Evolutionary conservation across 352 stramenopile genomes (phyloP).

Genomic region (Blastocystis sp.): DNA sequence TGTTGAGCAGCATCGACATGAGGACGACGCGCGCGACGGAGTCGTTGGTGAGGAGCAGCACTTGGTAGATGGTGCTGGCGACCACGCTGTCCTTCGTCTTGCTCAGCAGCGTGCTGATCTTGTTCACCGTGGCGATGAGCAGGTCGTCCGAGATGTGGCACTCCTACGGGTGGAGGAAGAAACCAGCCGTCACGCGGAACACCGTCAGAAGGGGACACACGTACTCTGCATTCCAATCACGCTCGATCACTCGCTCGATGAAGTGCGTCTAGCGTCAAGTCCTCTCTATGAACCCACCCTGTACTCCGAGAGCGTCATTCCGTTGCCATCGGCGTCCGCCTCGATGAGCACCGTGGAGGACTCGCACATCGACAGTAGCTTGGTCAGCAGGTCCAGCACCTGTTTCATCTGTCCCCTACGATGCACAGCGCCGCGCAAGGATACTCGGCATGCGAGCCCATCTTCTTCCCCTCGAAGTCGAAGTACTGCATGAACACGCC

Average conservation of each 20-base stretch:
- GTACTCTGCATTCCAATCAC: slow-evolving; percentile 46
- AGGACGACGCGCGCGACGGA: slow-evolving; percentile 32
- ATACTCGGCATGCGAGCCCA: neutral
- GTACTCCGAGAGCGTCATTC: neutral
- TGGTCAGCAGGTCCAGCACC: slow-evolving; percentile 40
- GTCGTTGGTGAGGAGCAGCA: slow-evolving; percentile 52
- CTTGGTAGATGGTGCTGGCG: slow-evolving; percentile 29
- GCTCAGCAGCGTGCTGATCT: neutral
- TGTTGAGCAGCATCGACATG: slow-evolving; percentile 29
- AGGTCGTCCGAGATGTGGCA: slow-evolving; percentile 16
- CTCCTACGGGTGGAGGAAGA: neutral
- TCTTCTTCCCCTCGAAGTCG: slow-evolving; percentile 54
- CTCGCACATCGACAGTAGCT: slow-evolving; percentile 24
- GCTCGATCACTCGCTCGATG: slow-evolving; percentile 33
- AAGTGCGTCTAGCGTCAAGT: neutral
- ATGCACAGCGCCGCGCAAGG: neutral
- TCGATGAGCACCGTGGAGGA: slow-evolving; percentile 30
- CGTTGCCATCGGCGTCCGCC: neutral
- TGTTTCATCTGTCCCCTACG: slow-evolving; percentile 50
- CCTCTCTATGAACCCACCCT: neutral
- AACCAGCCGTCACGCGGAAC: neutral
- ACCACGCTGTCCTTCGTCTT: neutral
- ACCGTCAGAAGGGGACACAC: slow-evolving; percentile 21
- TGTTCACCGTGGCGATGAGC: slow-evolving; percentile 31
- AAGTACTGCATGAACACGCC: slow-evolving; percentile 42